These are phyloP conservation scores for Deakozyma indianensis DNA, from an alignment of 805 yeast genomes.

Conservation along the genomic window DNA sequence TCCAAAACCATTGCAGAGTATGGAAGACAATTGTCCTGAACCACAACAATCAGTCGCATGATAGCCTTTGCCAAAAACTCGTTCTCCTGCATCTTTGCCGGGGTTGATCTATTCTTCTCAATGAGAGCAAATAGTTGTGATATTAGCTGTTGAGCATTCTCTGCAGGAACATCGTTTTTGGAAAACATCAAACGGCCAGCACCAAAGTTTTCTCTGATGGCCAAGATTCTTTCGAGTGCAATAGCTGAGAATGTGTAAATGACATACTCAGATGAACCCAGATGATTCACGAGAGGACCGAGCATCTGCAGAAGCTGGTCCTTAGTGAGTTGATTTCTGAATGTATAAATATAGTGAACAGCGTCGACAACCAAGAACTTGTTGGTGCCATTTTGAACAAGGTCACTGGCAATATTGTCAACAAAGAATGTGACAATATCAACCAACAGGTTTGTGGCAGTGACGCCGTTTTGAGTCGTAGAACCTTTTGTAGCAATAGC, in stretches of 20 bases:
- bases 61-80: constrained; percentile 83
- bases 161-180: constrained; percentile 55
- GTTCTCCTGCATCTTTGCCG: constrained; percentile 89
- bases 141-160: constrained; percentile 44
- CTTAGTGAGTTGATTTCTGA: constrained; percentile 86
- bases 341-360: constrained; percentile 74
- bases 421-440: constrained; percentile 82
- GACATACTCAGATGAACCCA: constrained; percentile 54
- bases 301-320: constrained; percentile 66
- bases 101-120: constrained; percentile 42
- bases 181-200: constrained; percentile 39
- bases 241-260: constrained; percentile 90
- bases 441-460: constrained; percentile 68
- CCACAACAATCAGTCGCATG: constrained; percentile 69
- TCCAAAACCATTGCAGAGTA: constrained; percentile 31
- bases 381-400: constrained; percentile 40
- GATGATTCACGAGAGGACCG: constrained; percentile 61
- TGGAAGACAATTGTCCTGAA: constrained; percentile 32
- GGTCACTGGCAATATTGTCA: constrained; percentile 68
- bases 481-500: constrained; percentile 87
- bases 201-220: constrained; percentile 44
- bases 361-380: constrained; percentile 87
- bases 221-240: constrained; percentile 75
- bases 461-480: constrained; percentile 73
- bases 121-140: constrained; percentile 55